Evolutionary conservation across 2,329 filamentous ascomycete species (phyloP).

Genomic region (Ophiostoma quercus): DNA sequence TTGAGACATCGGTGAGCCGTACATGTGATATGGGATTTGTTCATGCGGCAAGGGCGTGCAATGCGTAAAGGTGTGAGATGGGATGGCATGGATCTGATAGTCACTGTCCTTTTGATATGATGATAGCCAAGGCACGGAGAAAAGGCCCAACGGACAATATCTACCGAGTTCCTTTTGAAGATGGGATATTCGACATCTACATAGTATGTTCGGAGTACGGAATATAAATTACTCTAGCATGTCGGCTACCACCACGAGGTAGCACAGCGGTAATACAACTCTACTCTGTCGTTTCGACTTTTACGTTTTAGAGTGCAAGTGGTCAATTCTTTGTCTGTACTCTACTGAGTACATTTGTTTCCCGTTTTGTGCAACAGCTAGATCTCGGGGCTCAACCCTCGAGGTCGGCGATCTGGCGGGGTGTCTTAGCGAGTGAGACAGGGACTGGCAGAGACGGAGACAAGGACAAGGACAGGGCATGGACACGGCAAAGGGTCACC

Average conservation of each 20-base stretch:
- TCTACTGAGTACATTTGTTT: background rate
- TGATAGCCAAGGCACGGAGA: too few species aligned
- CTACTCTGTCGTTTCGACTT: background rate
- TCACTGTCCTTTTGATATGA: background rate
- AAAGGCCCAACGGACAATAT: background rate
- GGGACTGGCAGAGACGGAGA: background rate
- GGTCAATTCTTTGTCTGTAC: background rate
- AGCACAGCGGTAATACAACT: constrained; percentile 5
- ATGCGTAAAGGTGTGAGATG: background rate
- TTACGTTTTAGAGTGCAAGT: background rate
- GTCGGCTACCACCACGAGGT: background rate
- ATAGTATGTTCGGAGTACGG: background rate
- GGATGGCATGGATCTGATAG: background rate
- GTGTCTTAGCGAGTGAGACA: constrained; percentile 6
- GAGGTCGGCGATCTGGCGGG: constrained; percentile 8
- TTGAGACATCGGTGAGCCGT: background rate
- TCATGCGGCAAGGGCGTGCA: background rate
- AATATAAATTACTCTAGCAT: background rate
- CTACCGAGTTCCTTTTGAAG: background rate
- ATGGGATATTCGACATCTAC: too few species aligned
- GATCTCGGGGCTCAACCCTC: constrained; percentile 5
- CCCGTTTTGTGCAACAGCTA: constrained; percentile 3
- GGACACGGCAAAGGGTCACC: background rate
- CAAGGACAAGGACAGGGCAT: background rate
- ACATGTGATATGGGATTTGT: background rate